Conservation (phyloP, 192 early-diverging fungal species). For the Piromyces finnis region DNA sequence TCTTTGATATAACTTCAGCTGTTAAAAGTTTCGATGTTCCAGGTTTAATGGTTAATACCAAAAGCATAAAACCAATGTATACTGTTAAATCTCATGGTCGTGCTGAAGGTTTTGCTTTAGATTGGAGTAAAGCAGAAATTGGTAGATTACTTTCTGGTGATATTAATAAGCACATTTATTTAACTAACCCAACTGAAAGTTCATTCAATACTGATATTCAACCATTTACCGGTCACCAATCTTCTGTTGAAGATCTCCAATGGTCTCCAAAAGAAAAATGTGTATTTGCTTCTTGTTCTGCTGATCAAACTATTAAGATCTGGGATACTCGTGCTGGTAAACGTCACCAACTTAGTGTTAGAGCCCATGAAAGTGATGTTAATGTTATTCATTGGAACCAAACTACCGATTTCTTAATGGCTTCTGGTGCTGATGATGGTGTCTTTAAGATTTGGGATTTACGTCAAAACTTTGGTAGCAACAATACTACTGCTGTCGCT, state of each 20-base stretch:
- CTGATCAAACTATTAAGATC: conserved; percentile 80
- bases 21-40: conserved; percentile 63
- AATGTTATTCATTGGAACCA: conserved; percentile 96
- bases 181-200: conserved; percentile 48
- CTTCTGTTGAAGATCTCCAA: conserved; percentile 88
- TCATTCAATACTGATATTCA: neutral
- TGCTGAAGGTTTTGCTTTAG: conserved; percentile 88
- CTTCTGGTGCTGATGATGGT: conserved; percentile 83
- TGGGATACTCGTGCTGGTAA: conserved; percentile 82
- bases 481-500: conserved; percentile 57
- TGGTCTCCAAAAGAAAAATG: conserved; percentile 80
- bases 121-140: conserved; percentile 61
- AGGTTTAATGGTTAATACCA: conserved; percentile 40
- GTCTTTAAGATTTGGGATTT: conserved; percentile 94
- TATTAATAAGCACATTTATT: conserved; percentile 54
- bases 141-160: conserved; percentile 77
- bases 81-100: conserved; percentile 64
- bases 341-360: conserved; percentile 51
- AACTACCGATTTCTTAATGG: conserved; percentile 69
- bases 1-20: conserved; percentile 70
- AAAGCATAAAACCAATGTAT: conserved; percentile 44
- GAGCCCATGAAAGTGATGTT: conserved; percentile 74
- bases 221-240: conserved; percentile 66
- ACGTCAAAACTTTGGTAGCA: conserved; percentile 30
- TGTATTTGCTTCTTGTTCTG: conserved; percentile 84